These are phyloP conservation scores for Hygrocybe coccinea DNA, from an alignment of 768 basidiomycete genomes.

Conservation along the genomic window DNA sequence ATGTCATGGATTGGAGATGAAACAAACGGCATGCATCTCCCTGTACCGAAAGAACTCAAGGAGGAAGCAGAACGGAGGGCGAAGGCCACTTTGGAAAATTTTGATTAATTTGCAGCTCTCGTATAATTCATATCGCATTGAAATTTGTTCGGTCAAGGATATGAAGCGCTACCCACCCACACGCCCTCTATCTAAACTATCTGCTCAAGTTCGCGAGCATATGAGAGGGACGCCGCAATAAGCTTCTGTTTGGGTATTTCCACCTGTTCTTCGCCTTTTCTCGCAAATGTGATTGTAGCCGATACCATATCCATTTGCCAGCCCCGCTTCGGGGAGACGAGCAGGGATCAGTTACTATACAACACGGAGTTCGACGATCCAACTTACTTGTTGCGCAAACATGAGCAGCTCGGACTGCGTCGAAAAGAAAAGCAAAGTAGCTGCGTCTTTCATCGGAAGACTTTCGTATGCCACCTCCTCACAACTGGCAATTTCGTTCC, in stretches of 20 bases:
- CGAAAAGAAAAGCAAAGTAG: slow-evolving; percentile 87
- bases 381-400: slow-evolving; percentile 72
- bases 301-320: slow-evolving; percentile 77
- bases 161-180: not conserved
- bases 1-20: slow-evolving; percentile 94
- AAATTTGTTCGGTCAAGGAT: slow-evolving; percentile 7
- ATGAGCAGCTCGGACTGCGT: slow-evolving; percentile 69
- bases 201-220: slow-evolving; percentile 86
- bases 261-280: slow-evolving; percentile 73
- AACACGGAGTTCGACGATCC: not conserved
- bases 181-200: slow-evolving; percentile 63
- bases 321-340: slow-evolving; percentile 52
- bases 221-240: slow-evolving; percentile 69
- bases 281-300: slow-evolving; percentile 69
- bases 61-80: slow-evolving; percentile 85
- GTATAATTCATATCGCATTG: slow-evolving; percentile 15
- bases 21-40: slow-evolving; percentile 70
- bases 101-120: slow-evolving; percentile 33
- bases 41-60: slow-evolving; percentile 80
- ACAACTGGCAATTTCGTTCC: slow-evolving; percentile 96
- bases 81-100: slow-evolving; percentile 72
- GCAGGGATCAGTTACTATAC: slow-evolving; percentile 8
- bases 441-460: slow-evolving; percentile 84
- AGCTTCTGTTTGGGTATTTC: slow-evolving; percentile 85
- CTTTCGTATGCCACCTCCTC: slow-evolving; percentile 92